A percentile compares a stretch with the other conserved stretches of the same genome.
phyloP scores from a whole-genome alignment of 2,329 filamentous ascomycete genomes.

The Alternaria dauci region DNA sequence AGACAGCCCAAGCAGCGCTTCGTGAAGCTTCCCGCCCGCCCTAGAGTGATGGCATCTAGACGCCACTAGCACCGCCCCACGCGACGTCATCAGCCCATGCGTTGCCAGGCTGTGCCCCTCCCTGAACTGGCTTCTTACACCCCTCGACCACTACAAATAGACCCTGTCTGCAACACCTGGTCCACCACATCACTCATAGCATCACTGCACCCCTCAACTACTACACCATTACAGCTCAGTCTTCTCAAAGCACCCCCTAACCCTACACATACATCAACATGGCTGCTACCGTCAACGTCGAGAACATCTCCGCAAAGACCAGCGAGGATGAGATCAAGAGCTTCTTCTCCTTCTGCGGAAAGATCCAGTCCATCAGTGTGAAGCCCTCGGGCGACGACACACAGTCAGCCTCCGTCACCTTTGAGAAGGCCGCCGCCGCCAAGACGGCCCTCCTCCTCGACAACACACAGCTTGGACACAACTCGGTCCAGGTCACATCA shows the following conservation, averaged over 20 bases:
- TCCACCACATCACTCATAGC: not conserved
- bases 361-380: constrained; percentile 85
- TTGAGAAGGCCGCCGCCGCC: constrained; percentile 95
- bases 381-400: constrained; percentile 68
- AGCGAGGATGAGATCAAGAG: constrained; percentile 90
- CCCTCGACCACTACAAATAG: constrained; percentile 25
- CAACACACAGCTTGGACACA: constrained; percentile 87
- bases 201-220: not conserved
- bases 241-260: not conserved
- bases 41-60: constrained; percentile 9
- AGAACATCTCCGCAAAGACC: constrained; percentile 84
- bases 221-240: not conserved
- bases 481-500: constrained; percentile 79
- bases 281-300: constrained; percentile 80
- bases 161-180: constrained; percentile 6
- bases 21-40: constrained; percentile 33
- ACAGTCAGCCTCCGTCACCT: constrained; percentile 90
- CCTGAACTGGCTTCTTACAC: constrained; percentile 20
- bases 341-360: constrained; percentile 97
- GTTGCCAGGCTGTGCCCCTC: constrained; percentile 25
- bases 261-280: constrained; percentile 45
- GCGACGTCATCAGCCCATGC: constrained; percentile 27
- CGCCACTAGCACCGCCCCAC: constrained; percentile 31
- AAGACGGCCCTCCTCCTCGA: constrained; percentile 97
- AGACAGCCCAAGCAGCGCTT: constrained; percentile 19